Evolutionary conservation across 129 eudicot species (phyloP).

Genomic region (Logfia minima): DNA sequence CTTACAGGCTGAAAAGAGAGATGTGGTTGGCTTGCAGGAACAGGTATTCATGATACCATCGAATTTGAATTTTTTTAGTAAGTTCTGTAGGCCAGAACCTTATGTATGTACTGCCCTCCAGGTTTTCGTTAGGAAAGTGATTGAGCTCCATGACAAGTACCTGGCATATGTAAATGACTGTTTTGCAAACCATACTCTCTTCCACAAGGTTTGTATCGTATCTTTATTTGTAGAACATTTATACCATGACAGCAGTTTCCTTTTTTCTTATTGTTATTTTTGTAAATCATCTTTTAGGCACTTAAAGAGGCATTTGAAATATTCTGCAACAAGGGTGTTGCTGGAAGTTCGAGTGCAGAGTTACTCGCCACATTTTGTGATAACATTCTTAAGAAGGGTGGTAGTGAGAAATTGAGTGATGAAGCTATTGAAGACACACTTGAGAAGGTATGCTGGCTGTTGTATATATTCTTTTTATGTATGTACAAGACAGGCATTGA

Average conservation of each 20-base stretch:
- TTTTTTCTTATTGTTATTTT: constrained; percentile 5
- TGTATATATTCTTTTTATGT: not conserved
- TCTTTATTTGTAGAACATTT: constrained; percentile 1
- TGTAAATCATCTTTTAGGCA: constrained; percentile 46
- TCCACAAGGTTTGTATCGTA: constrained; percentile 70
- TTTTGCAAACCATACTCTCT: constrained; percentile 76
- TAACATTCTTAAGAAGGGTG: constrained; percentile 88
- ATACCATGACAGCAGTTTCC: not conserved
- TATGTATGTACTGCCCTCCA: constrained; percentile 21
- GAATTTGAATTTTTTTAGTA: not conserved
- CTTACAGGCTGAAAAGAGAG: constrained; percentile 82
- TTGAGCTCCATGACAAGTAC: constrained; percentile 94
- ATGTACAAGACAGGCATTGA: not conserved
- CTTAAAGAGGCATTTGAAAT: constrained; percentile 92
- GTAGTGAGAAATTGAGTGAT: constrained; percentile 88
- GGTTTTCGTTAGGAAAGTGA: constrained; percentile 83
- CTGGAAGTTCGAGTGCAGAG: constrained; percentile 94
- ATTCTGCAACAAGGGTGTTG: constrained; percentile 91
- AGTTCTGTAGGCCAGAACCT: constrained; percentile 11
- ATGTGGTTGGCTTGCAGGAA: constrained; percentile 83
- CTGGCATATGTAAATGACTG: constrained; percentile 80
- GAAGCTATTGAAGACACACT: constrained; percentile 93
- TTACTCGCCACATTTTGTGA: constrained; percentile 89
- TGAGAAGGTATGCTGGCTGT: constrained; percentile 61
- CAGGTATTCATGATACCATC: constrained; percentile 50